Conservation (phyloP, 1,139 yeast species). For the Yamadazyma friedrichii region DNA sequence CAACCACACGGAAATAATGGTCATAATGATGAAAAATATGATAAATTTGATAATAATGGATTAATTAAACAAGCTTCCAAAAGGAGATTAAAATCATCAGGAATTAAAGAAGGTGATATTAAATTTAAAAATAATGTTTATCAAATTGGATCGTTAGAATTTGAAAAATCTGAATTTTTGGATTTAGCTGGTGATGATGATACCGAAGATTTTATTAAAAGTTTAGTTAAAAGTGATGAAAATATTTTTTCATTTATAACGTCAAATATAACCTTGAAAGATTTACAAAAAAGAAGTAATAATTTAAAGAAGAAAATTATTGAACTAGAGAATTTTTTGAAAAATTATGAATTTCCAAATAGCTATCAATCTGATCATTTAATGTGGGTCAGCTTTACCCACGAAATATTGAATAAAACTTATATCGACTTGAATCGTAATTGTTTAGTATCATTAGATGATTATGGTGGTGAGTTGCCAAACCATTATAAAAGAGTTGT, state of each 20-base stretch:
- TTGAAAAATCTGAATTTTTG: slow-evolving; percentile 49
- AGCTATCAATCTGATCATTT: slow-evolving; percentile 27
- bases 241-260: slow-evolving; percentile 46
- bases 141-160: slow-evolving; percentile 54
- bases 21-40: slow-evolving; percentile 1
- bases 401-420: slow-evolving; percentile 29
- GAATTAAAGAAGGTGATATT: slow-evolving; percentile 15
- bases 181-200: slow-evolving; percentile 48
- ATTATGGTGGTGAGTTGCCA: slow-evolving; percentile 16
- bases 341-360: slow-evolving; percentile 40
- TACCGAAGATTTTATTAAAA: slow-evolving; percentile 51
- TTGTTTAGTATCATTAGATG: slow-evolving; percentile 30
- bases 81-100: slow-evolving; percentile 8
- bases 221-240: slow-evolving; percentile 45
- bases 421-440: slow-evolving; percentile 35
- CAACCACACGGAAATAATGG: background rate
- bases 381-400: slow-evolving; percentile 36
- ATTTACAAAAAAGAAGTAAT: slow-evolving; percentile 47
- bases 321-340: slow-evolving; percentile 34
- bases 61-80: background rate
- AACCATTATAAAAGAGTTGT: slow-evolving; percentile 23
- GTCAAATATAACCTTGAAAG: slow-evolving; percentile 45
- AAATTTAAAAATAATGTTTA: slow-evolving; percentile 31
- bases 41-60: slow-evolving; percentile 5
- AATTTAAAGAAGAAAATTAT: slow-evolving; percentile 35